A percentile compares a stretch with the other conserved stretches of the same genome.
Conservation (phyloP, 2,329 filamentous ascomycete genomes). For the Fusarium sp. region DNA sequence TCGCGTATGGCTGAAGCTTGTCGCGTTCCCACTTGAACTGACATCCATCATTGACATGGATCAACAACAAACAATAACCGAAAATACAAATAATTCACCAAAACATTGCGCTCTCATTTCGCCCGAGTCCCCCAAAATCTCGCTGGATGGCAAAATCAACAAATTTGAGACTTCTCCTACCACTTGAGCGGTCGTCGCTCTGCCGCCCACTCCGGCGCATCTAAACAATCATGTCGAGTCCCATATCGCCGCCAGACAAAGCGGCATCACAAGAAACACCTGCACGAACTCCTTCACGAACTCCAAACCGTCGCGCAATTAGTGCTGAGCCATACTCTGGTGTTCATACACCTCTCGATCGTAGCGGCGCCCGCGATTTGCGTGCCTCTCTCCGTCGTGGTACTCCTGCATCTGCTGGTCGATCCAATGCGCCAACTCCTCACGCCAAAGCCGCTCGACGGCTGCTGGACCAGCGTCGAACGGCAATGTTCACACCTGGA, state of each 20-base stretch:
- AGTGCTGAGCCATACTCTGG: slow-evolving; percentile 54
- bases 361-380: slow-evolving; percentile 49
- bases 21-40: slow-evolving; percentile 29
- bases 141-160: not conserved
- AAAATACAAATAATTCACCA: not conserved
- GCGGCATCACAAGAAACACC: slow-evolving; percentile 22
- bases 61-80: slow-evolving; percentile 26
- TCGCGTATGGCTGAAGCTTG: slow-evolving; percentile 23
- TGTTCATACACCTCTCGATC: slow-evolving; percentile 57
- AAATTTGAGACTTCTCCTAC: not conserved
- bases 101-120: not conserved
- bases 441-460: slow-evolving; percentile 70
- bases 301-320: slow-evolving; percentile 45
- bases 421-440: slow-evolving; percentile 63
- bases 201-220: slow-evolving; percentile 5
- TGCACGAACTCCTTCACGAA: slow-evolving; percentile 39
- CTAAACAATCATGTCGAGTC: slow-evolving; percentile 35
- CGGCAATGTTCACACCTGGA: slow-evolving; percentile 69
- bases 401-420: slow-evolving; percentile 58
- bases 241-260: slow-evolving; percentile 23
- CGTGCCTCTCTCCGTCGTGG: slow-evolving; percentile 55
- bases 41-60: slow-evolving; percentile 34
- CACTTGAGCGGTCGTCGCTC: not conserved
- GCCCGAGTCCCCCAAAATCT: not conserved
- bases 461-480: slow-evolving; percentile 68